phyloP scores from a whole-genome alignment of 2,329 filamentous ascomycete genomes.

The Penicillium rolfsii region DNA sequence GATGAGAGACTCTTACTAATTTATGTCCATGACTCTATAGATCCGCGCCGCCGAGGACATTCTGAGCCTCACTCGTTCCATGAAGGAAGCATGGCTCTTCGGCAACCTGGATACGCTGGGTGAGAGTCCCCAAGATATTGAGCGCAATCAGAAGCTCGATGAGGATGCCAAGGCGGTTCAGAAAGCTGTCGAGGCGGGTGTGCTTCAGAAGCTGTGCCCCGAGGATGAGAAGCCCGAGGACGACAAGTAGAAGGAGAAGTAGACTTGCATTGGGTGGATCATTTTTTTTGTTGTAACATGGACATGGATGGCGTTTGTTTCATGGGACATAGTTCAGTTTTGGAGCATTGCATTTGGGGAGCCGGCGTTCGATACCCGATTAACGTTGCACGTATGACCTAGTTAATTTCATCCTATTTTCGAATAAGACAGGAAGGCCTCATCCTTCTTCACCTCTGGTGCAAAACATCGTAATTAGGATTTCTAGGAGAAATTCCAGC shows the following conservation, averaged over 20 bases:
- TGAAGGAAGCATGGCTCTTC: conserved; percentile 71
- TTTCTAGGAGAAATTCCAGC: background rate
- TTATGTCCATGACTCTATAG: conserved; percentile 36
- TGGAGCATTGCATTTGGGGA: background rate
- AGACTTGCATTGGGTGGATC: background rate
- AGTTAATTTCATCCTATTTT: background rate
- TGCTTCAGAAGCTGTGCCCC: conserved; percentile 27
- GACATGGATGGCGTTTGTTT: background rate
- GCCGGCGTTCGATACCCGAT: conserved; percentile 6
- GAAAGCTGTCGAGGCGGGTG: conserved; percentile 45
- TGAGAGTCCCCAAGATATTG: conserved; percentile 44
- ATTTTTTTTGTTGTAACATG: background rate
- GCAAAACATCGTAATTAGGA: too few species aligned
- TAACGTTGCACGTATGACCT: background rate
- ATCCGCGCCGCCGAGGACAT: conserved; percentile 66
- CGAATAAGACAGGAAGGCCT: background rate
- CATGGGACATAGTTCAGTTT: background rate
- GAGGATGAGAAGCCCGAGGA: background rate
- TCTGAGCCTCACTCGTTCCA: conserved; percentile 60
- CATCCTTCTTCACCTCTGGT: too few species aligned
- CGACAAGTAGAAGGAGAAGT: background rate
- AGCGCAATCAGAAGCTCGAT: conserved; percentile 51
- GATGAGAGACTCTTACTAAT: background rate
- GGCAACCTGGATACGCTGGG: conserved; percentile 64
- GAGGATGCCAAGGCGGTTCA: conserved; percentile 53